A percentile compares a stretch with the other conserved stretches of the same genome.
These are phyloP conservation scores for Striga hermonthica DNA, from an alignment of 305 asterid genomes.

Conservation along the genomic window DNA sequence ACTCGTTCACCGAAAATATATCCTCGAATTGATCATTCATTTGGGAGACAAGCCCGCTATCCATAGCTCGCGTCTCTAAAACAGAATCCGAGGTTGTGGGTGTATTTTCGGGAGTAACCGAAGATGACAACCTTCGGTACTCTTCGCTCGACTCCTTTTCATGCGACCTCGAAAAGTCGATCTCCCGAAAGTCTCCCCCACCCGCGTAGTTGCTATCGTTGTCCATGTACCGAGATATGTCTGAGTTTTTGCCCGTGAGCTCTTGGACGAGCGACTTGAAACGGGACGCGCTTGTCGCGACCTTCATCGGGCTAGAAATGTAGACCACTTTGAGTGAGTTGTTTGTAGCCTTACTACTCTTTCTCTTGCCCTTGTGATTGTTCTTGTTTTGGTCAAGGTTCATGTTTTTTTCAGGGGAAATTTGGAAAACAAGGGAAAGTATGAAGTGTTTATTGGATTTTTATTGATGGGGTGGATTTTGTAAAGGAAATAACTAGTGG, in stretches of 20 bases:
- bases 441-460: neutral
- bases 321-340: constrained; percentile 60
- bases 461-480: too few species aligned
- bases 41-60: constrained; percentile 34
- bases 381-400: constrained; percentile 17
- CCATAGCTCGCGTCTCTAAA: constrained; percentile 27
- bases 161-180: neutral
- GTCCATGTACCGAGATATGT: constrained; percentile 44
- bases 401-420: constrained; percentile 21
- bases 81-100: constrained; percentile 32
- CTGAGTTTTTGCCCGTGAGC: constrained; percentile 69
- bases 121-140: neutral
- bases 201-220: neutral
- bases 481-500: neutral
- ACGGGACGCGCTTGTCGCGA: constrained; percentile 55
- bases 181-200: constrained; percentile 35
- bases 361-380: constrained; percentile 11
- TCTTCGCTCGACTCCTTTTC: constrained; percentile 15
- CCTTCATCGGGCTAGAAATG: constrained; percentile 87
- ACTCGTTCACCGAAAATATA: constrained; percentile 28
- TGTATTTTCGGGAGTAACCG: constrained; percentile 28
- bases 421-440: neutral
- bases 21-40: constrained; percentile 39
- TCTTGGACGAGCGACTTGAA: constrained; percentile 68
- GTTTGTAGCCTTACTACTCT: neutral